Conservation (phyloP, 441 rosid genomes). For the Euphorbia corollata region DNA sequence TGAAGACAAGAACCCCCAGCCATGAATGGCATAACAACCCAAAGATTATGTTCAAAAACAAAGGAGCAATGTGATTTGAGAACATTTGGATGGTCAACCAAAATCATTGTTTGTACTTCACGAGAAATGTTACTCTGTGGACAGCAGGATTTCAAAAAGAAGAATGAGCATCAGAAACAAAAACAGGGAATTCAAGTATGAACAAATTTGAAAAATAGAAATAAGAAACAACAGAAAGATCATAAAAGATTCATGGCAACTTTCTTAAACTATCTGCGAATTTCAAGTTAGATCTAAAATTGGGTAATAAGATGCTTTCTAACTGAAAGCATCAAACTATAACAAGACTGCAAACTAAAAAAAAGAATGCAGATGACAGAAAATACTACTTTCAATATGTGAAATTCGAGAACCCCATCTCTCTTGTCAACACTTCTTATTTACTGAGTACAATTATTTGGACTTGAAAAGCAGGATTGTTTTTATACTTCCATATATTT, state of each 20-base stretch:
- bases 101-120: conserved; percentile 92
- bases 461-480: background rate
- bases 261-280: background rate
- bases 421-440: background rate
- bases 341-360: no score
- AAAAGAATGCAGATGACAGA: background rate
- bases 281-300: background rate
- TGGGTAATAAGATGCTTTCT: background rate
- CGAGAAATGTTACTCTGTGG: conserved; percentile 70
- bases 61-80: conserved; percentile 92
- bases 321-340: background rate
- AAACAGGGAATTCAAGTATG: background rate
- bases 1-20: conserved; percentile 98
- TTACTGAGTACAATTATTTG: background rate
- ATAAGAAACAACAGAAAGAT: no score
- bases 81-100: conserved; percentile 88
- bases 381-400: background rate
- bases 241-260: background rate
- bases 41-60: conserved; percentile 77
- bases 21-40: conserved; percentile 99
- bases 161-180: conserved; percentile 2
- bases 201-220: background rate
- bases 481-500: background rate
- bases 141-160: background rate
- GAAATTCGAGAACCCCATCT: background rate